Base-by-base conservation (phyloP, 2,329 filamentous ascomycete species). In the Atkinsonella texensis region DNA sequence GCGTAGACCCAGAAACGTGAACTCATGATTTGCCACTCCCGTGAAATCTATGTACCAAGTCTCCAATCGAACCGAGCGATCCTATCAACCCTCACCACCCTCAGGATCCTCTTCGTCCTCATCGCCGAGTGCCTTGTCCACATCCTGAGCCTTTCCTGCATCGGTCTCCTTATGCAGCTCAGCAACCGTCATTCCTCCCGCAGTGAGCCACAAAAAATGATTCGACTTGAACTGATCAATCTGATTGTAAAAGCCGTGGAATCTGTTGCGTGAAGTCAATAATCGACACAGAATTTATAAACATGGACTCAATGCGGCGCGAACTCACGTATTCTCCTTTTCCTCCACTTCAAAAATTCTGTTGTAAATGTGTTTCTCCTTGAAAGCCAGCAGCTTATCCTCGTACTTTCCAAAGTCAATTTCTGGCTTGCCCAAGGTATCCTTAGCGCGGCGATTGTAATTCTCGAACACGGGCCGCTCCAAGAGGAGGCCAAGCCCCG, bases 321-420 rank as follows among this genome's bases (percentile, higher is more conserved):
- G 3, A 39, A 80, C 87, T 79, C 75, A 91, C 87, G 87, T 80
- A 64, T 91, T 89, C 57, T 88, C 84, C 65, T 84, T 81, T 68
- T 93, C 87, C 67, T 97, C 93, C 49, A 95, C 85, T 28, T 85
- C 78, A 68, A 94, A 97, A 58, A 97, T 95, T 23, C 88, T 79
- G 61, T 87, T 81, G 65, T 98, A 98, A 54, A 98, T 97, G 66
- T 95, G 83, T 58, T 83, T 72, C 64, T 95, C 83, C 72, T 97
- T 97, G 70, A 98, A 98, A 54, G 83, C 85, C 56, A 85, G 77
- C 59, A 98, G 87, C 67, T 88, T 79, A 46, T 82, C 79, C 54
- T 91, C 81, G 61, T 84, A 89, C 55, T 84, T 85, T 46, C 74
- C 74, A 65, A 96, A 98, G 60, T 89, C 82, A 53, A 98, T 83